These are phyloP conservation scores for Bacterosira constricta DNA, from an alignment of 108 stramenopile genomes.

Conservation along the genomic window DNA sequence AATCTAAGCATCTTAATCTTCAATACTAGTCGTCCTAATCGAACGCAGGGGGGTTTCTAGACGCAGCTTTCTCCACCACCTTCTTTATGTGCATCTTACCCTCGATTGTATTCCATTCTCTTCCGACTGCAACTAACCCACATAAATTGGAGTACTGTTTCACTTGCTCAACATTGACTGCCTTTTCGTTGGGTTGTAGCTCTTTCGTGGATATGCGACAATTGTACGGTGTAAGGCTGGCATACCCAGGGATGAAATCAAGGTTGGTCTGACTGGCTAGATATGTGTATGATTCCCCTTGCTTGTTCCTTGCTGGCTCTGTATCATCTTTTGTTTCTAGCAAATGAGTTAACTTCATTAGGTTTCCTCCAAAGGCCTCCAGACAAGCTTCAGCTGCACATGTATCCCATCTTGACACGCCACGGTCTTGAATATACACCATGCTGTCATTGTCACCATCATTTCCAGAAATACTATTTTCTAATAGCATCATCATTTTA, in stretches of 20 bases:
- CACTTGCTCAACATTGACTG: constrained; percentile 35
- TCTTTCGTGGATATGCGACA: constrained; percentile 2
- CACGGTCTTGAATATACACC: constrained; percentile 66
- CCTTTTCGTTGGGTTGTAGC: constrained; percentile 15
- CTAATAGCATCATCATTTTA: constrained; percentile 64
- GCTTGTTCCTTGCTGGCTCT: background rate
- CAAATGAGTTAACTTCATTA: constrained; percentile 51
- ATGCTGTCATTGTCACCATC: constrained; percentile 6
- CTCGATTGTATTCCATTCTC: constrained; percentile 40
- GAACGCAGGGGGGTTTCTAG: constrained; percentile 29
- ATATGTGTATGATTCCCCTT: constrained; percentile 49
- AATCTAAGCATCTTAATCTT: no score
- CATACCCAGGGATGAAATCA: constrained; percentile 48
- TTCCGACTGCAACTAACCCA: constrained; percentile 58
- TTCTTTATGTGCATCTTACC: constrained; percentile 11
- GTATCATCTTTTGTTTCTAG: background rate
- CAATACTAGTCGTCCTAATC: no score
- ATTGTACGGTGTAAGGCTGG: constrained; percentile 60
- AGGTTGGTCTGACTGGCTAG: constrained; percentile 48
- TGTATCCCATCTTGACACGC: constrained; percentile 69
- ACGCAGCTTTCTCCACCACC: constrained; percentile 26
- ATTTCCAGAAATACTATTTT: constrained; percentile 25
- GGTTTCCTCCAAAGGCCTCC: constrained; percentile 58
- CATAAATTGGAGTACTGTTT: constrained; percentile 65
- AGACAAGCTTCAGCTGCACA: constrained; percentile 64